These are phyloP conservation scores for Vachellia collinsii DNA, from an alignment of 306 rosid species.

Conservation along the genomic window DNA sequence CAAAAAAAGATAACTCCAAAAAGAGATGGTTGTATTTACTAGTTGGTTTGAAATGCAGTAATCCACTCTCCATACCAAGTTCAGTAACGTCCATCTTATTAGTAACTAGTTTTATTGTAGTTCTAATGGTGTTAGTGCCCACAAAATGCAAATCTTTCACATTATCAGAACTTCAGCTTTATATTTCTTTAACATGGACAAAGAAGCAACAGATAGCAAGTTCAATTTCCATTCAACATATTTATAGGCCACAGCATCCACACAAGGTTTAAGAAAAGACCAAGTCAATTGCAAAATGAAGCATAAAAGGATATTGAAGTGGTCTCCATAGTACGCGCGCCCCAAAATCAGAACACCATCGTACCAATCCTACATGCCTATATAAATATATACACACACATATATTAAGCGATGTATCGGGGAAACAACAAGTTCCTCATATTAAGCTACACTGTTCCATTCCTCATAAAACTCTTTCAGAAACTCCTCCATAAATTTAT, in stretches of 20 bases:
- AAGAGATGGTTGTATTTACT: neutral
- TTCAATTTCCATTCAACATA: neutral
- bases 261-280: neutral
- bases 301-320: neutral
- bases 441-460: conserved; percentile 75
- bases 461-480: conserved; percentile 78
- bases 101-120: too few species aligned
- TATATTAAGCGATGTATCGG: neutral
- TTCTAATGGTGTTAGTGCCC: neutral
- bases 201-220: neutral
- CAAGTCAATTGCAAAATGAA: neutral
- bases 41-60: neutral
- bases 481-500: conserved; percentile 88
- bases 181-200: neutral
- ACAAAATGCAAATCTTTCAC: neutral
- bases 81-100: neutral
- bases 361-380: neutral
- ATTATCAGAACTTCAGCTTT: neutral
- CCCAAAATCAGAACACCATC: too few species aligned
- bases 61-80: neutral
- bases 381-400: neutral
- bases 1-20: neutral
- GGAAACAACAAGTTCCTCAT: neutral
- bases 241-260: neutral
- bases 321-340: too few species aligned